Evolutionary conservation across 2,329 filamentous ascomycete species (phyloP), one percentile per base, ranked within the genome.

Genomic region (Plenodomus lindquistii): DNA sequence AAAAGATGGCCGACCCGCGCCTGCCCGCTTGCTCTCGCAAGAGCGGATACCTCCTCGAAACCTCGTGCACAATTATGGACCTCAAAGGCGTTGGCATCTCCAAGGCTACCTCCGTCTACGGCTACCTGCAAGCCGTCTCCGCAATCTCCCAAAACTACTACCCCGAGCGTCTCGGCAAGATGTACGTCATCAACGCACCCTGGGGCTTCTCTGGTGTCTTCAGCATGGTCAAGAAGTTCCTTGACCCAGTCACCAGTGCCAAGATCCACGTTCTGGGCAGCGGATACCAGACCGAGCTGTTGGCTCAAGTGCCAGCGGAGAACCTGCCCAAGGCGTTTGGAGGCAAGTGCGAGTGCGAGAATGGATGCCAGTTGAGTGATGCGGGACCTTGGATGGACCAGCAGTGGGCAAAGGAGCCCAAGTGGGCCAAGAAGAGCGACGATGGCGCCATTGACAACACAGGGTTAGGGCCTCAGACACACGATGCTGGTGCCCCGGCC

Each of bases 81-180:
- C 83, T 97, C 73, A 96, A 96, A 80, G 92, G 92, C 54, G 92
- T 99, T 19, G 90, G 90, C 50, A 77, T 97, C 63, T 82, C 81
- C 71, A 94, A 88, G 76, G 86, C 90, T 37, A 82, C 85, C 54
- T 87, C 88, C 53, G 93, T 97, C 49, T 96, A 95, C 79, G 82
- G 85, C 45, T 97, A 97, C 79, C 84, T 99, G 62, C 85, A 85
- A 66, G 84, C 88, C 71, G 91, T 91, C 38, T 94, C 91, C 27
- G 86, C 79, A 72, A 89, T 99, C 77, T 96, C 90, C 58, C 94
- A 97, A 78, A 96, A 97, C 83, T 96, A 97, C 85, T 99, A 99
- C 79, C 94, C 94, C 7, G 94, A 99, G 82, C 89, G 94, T 50
- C 82, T 99, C 50, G 94, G 94, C 68, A 92, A 91, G 77, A 82